Evolutionary conservation across 1,139 yeast species (phyloP), one percentile per base, ranked within the genome.

Genomic region (Zygosaccharomyces pseudobailii): DNA sequence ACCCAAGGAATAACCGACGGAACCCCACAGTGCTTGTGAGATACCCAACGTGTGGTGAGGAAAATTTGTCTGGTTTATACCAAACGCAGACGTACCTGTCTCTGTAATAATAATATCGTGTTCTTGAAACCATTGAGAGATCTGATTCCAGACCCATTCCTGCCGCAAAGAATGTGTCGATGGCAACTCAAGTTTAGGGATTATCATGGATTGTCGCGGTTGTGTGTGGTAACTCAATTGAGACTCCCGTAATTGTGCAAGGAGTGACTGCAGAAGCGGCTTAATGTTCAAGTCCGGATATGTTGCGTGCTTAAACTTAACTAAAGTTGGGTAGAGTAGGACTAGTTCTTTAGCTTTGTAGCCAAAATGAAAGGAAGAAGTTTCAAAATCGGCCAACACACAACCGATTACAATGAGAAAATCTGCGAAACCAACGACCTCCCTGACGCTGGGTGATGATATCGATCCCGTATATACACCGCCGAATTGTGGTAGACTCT

Each of bases 61-160:
- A 78, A 84, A 86, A 61, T 78, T 78, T 23, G 92, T 77, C 62
- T 82, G 87, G 50, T 83, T 78, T 51, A 87, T 80, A 66, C 96
- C 96, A 59, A 87, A 87, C 6, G 95, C 87, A 8, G 95, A 84
- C 19, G 96, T 87, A 69, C 96, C 95, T 10, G 95, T 87, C 68
- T 87, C 96, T 36, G 92, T 81, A 52, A 87, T 76, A 50, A 87
- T 77, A 45, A 87, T 76, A 70, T 87, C 95, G 45, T 90, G 89
- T 55, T 80, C 82, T 62, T 75, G 72, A 59, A 87, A 77, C 85
- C 90, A 87, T 30, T 79, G 73, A 6, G 89, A 79, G 40, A 87
- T 73, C 62, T 82, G 78, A 50, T 82, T 78, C 96, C 96, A 87
- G 55, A 87, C 71, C 83, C 86, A 87, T 62, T 84, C 84, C 69